phyloP scores from a whole-genome alignment of 208 protist genomes.

The Tritrichomonas foetus region DNA sequence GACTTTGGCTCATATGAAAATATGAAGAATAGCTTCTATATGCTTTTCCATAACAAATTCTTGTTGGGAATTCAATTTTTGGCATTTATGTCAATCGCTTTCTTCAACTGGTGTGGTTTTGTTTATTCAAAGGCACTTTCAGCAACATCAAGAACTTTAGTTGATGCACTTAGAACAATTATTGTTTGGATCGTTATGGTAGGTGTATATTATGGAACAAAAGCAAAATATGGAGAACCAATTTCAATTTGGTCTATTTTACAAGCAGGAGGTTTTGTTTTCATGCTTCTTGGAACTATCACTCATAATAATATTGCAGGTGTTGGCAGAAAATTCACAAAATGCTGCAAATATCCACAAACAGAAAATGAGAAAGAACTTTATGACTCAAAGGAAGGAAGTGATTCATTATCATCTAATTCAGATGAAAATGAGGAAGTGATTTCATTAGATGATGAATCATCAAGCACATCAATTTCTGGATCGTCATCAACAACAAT shows the following conservation, averaged over 20 bases:
- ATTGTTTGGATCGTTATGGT: constrained; percentile 12
- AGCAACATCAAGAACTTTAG: background rate
- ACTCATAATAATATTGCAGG: background rate
- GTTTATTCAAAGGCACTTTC: constrained; percentile 3
- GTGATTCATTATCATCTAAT: too few species aligned
- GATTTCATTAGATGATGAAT: too few species aligned
- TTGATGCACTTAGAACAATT: background rate
- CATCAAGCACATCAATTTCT: too few species aligned
- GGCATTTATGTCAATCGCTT: background rate
- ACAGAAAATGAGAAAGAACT: too few species aligned
- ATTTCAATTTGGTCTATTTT: background rate
- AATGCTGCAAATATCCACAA: too few species aligned
- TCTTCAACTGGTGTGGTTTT: background rate
- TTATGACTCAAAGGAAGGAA: too few species aligned
- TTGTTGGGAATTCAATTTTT: background rate
- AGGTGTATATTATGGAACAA: background rate
- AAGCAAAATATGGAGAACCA: background rate
- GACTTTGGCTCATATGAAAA: background rate
- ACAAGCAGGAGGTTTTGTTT: background rate
- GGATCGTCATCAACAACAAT: too few species aligned
- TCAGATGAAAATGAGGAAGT: too few species aligned
- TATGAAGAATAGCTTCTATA: background rate
- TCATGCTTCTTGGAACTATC: background rate
- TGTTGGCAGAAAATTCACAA: background rate
- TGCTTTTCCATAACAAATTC: background rate